Evolutionary conservation across 352 stramenopile species (phyloP), one percentile per base, ranked within the genome.

Genomic region (Phytophthora chlamydospora): DNA sequence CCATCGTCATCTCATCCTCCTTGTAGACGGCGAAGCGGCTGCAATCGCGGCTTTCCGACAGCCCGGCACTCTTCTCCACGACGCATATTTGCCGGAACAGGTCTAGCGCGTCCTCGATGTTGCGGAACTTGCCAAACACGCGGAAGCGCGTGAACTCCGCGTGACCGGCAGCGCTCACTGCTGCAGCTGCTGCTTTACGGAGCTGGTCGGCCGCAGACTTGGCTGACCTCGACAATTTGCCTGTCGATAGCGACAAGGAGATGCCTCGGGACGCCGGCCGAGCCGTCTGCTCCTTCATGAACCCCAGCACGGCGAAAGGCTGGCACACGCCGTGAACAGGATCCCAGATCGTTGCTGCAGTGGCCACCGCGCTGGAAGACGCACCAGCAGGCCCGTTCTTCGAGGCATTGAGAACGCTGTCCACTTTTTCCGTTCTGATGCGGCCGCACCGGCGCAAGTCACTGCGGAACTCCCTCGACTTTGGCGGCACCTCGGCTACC

Each of bases 1-100:
- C 68, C 85, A 94, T 90, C 2, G 81, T 88, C 68, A 94, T 89
- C 33, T 92, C 85, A 44, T 88, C 81, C 43, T 94, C 85, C 43
- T 94, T 94, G 72, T 91, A 94, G 38, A 92, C 63, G 32, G 71
- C 79, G 19, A 94, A 94, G 10, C 68, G 71, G 27, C 73, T 79
- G 9, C 66, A 77, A 54, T 94, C 83, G 6, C 50, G 69, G 0
- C 56, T 50, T 0, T 73, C 56, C 4, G 60, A 44, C 8, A 68
- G 44, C 0, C 42, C 41, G 0, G 59, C 24, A 34, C 53, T 65
- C 21, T 61, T 76, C 62, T 94, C 85, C 1, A 91, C 45, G 5
- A 68, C 73, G 34, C 85, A 92, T 6, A 92, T 64, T 39, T 80
- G 74, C 1, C 75, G 78, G 48, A 94, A 94, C n/a, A 91, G 41